phyloP scores from a whole-genome alignment of 371 early-diverging fungal genomes.

The Mortierella sp. region DNA sequence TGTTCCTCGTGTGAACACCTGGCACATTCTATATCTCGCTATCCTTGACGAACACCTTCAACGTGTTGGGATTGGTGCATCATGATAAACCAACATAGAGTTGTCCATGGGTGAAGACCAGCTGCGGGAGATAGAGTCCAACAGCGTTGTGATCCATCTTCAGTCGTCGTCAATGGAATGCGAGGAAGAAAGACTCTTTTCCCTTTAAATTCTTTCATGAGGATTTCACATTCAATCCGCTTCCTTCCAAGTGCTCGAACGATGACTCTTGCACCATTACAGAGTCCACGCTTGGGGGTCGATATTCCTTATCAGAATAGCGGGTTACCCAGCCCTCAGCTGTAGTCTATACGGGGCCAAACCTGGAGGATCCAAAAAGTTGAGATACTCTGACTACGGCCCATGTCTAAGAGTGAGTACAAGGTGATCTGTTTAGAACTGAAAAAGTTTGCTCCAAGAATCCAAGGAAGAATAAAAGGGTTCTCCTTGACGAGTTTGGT shows the following conservation, averaged over 20 bases:
- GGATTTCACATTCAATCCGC: constrained; percentile 7
- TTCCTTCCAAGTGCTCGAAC: neutral
- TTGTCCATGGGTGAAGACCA: constrained; percentile 5
- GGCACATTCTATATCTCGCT: neutral
- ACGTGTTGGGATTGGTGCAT: neutral
- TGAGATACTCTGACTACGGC: constrained; percentile 14
- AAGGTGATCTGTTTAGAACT: too few species aligned
- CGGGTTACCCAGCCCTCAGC: constrained; percentile 13
- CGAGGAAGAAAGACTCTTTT: constrained; percentile 1
- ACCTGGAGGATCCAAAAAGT: neutral
- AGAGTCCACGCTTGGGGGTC: constrained; percentile 18
- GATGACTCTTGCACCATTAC: constrained; percentile 28
- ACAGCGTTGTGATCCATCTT: constrained; percentile 19
- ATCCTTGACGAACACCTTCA: constrained; percentile 10
- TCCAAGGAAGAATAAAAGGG: too few species aligned
- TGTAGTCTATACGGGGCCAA: constrained; percentile 6
- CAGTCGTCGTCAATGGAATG: constrained; percentile 2
- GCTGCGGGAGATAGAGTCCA: constrained; percentile 22
- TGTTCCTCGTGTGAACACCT: constrained; percentile 1
- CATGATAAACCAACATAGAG: constrained; percentile 27
- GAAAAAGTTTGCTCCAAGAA: too few species aligned
- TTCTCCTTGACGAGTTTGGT: too few species aligned
- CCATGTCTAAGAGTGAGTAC: too few species aligned
- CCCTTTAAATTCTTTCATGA: neutral
- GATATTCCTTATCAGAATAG: constrained; percentile 24